phyloP scores from a whole-genome alignment of 148 eudicot genomes.

The Rhododendron kiyosumense region DNA sequence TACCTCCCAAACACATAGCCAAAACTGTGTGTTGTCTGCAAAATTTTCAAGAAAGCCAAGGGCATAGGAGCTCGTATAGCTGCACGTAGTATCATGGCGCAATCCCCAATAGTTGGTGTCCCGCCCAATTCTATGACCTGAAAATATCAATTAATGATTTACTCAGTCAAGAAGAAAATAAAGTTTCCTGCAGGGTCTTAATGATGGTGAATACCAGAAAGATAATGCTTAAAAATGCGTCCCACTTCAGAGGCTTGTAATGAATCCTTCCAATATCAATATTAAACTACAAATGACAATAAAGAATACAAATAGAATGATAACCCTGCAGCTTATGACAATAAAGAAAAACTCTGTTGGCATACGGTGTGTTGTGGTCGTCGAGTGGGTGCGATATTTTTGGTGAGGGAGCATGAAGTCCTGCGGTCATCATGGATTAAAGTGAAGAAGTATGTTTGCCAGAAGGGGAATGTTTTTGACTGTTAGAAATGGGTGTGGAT shows the following conservation, averaged over 20 bases:
- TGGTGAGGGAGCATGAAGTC: background rate
- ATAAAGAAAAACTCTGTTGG: background rate
- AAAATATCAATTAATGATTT: constrained; percentile 6
- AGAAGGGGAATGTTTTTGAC: background rate
- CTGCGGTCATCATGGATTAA: background rate
- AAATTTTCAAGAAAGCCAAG: constrained; percentile 75
- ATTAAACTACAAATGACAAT: background rate
- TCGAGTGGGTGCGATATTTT: background rate
- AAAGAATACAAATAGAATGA: background rate
- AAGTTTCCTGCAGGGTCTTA: background rate
- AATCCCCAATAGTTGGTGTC: constrained; percentile 90
- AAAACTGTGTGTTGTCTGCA: constrained; percentile 74
- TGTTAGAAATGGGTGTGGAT: background rate
- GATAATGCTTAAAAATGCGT: background rate
- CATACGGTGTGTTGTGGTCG: background rate
- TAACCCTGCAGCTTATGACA: background rate
- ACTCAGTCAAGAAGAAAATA: constrained; percentile 1
- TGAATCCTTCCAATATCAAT: background rate
- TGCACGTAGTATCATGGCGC: constrained; percentile 94
- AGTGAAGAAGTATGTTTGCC: background rate
- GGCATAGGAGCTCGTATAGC: constrained; percentile 91
- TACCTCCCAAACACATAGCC: constrained; percentile 90
- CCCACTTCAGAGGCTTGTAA: background rate
- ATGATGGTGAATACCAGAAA: background rate
- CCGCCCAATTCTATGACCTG: constrained; percentile 97